A percentile compares a stretch with the other conserved stretches of the same genome.
Conservation (phyloP, 2,329 filamentous ascomycete genomes). For the Diaporthe ilicicola region DNA sequence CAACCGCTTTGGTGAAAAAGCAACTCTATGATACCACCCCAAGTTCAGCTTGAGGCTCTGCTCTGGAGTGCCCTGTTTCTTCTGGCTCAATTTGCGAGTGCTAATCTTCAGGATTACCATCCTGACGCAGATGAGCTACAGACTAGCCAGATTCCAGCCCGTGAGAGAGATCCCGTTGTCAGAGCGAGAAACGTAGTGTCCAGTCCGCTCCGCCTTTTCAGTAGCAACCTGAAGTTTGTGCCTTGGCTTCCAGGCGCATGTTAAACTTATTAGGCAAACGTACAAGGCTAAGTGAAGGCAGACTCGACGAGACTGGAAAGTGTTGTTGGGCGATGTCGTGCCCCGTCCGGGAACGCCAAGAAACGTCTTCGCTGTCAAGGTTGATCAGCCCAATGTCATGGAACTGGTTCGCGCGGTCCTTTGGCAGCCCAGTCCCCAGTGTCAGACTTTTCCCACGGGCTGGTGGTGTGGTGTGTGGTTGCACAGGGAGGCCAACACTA, state of each 20-base stretch:
- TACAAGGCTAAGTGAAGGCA: conserved; percentile 20
- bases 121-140: conserved; percentile 6
- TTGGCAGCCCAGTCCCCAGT: conserved; percentile 7
- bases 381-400: conserved; percentile 2
- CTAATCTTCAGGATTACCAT: neutral
- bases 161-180: neutral
- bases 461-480: conserved; percentile 17
- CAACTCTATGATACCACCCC: conserved; percentile 6
- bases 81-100: neutral
- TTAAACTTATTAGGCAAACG: neutral
- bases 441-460: conserved; percentile 7
- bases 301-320: neutral
- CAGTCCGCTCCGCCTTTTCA: neutral
- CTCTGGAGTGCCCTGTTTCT: conserved; percentile 18
- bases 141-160: neutral
- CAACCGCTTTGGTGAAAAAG: conserved; percentile 19
- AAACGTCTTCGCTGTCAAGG: neutral
- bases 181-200: neutral
- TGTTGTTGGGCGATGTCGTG: neutral
- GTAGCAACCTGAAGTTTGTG: neutral
- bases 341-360: conserved; percentile 17
- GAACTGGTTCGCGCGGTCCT: neutral
- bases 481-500: conserved; percentile 19
- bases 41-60: conserved; percentile 34
- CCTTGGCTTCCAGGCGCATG: neutral